Evolutionary conservation across 495 filamentous ascomycete genomes (phyloP).

Genomic region (Sporormia fimetaria): DNA sequence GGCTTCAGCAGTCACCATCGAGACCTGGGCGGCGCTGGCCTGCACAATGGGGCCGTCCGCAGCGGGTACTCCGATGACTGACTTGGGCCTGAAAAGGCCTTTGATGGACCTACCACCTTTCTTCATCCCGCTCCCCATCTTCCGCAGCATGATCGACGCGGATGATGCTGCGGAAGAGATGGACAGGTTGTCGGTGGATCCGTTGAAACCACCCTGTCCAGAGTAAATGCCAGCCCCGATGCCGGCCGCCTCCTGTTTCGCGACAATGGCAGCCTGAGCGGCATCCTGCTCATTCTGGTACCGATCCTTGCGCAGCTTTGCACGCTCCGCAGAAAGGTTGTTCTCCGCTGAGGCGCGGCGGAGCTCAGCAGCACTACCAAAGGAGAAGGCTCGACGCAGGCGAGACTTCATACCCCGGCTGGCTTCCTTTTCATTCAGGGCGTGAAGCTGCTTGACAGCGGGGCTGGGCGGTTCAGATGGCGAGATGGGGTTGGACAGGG

Average conservation of each 20-base stretch:
- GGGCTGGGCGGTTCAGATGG: constrained; percentile 42
- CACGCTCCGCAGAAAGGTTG: constrained; percentile 46
- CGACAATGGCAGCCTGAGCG: constrained; percentile 70
- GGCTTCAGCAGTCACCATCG: constrained; percentile 91
- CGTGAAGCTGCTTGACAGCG: constrained; percentile 68
- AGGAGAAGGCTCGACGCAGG: constrained; percentile 86
- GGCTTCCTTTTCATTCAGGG: constrained; percentile 62
- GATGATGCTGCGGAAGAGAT: constrained; percentile 97
- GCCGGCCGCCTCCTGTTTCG: constrained; percentile 80
- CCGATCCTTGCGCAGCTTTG: constrained; percentile 59
- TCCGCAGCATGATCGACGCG: constrained; percentile 96
- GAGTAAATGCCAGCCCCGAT: constrained; percentile 90
- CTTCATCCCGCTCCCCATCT: constrained; percentile 98
- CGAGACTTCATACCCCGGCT: constrained; percentile 80
- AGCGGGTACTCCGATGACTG: constrained; percentile 62
- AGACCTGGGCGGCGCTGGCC: constrained; percentile 65
- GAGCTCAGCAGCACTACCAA: constrained; percentile 90
- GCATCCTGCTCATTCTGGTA: constrained; percentile 32
- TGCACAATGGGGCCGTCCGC: constrained; percentile 56
- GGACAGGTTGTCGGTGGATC: constrained; percentile 92
- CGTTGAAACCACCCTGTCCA: constrained; percentile 73
- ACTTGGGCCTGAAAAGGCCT: constrained; percentile 91
- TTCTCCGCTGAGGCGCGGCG: constrained; percentile 61
- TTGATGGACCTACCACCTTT: constrained; percentile 80
- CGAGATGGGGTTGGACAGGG: constrained; percentile 69